These are phyloP conservation scores for Pyricularia grisea DNA, from an alignment of 2,329 filamentous ascomycete species.

Conservation along the genomic window DNA sequence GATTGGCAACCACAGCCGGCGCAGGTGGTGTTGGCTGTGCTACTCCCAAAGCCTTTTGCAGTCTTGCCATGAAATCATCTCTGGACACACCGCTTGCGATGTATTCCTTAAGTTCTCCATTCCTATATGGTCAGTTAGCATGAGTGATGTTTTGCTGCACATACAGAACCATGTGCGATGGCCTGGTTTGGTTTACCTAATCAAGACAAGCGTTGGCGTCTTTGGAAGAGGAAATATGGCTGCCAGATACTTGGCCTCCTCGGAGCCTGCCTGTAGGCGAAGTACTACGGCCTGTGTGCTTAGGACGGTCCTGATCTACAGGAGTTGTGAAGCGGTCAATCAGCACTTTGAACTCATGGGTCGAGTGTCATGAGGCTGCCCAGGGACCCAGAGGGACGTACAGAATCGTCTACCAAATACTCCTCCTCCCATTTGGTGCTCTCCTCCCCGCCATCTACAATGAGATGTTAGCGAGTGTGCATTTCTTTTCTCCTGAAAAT, in stretches of 20 bases:
- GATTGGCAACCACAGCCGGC: not conserved
- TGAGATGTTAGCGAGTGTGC: not conserved
- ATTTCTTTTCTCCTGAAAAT: constrained; percentile 7
- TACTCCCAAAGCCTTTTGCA: constrained; percentile 20
- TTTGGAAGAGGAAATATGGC: constrained; percentile 75
- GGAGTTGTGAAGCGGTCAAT: not conserved
- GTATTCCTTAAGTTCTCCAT: constrained; percentile 71
- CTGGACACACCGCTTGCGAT: constrained; percentile 54
- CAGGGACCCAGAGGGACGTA: constrained; percentile 20
- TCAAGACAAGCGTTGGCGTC: constrained; percentile 71
- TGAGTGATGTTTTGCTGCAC: not conserved
- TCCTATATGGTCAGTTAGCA: constrained; percentile 29
- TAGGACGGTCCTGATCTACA: not conserved
- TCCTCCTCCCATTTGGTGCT: constrained; percentile 66
- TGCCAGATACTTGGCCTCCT: constrained; percentile 72
- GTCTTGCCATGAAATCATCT: constrained; percentile 54
- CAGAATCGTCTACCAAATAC: constrained; percentile 49
- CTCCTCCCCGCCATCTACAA: constrained; percentile 58
- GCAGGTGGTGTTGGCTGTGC: not conserved
- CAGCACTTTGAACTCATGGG: not conserved
- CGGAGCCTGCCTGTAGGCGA: constrained; percentile 60
- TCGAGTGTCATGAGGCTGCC: not conserved
- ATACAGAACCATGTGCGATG: not conserved
- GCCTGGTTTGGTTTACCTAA: constrained; percentile 46
- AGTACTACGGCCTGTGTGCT: constrained; percentile 56